Conservation (phyloP, 768 basidiomycete species). For the Royoungia palumana region DNA sequence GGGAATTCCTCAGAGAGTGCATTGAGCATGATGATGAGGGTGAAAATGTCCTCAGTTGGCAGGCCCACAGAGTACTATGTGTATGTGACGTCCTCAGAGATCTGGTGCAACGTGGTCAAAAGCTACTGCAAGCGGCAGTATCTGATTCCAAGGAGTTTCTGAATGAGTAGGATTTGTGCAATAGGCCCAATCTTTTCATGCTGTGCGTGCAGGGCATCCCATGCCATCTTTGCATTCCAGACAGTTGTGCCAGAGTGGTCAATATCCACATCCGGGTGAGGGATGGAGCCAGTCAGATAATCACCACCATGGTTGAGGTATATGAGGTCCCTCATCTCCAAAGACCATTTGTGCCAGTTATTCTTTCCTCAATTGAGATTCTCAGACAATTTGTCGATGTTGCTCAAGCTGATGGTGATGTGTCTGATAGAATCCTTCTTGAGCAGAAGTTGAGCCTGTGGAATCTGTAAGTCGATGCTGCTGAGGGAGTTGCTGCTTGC, state of each 20-base stretch:
- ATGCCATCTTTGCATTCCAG: conserved; percentile 10
- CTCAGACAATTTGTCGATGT: background rate
- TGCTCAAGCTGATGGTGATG: background rate
- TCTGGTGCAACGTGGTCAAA: background rate
- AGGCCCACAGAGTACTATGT: conserved; percentile 20
- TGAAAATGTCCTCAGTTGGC: conserved; percentile 10
- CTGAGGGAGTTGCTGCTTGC: too few species aligned
- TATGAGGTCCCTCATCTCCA: background rate
- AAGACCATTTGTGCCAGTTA: background rate
- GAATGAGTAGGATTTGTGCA: conserved; percentile 16
- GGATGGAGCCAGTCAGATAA: background rate
- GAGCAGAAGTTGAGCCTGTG: too few species aligned
- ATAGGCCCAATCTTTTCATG: conserved; percentile 19
- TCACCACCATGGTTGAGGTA: background rate
- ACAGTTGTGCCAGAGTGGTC: background rate
- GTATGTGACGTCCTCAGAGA: conserved; percentile 10
- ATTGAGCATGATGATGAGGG: conserved; percentile 11
- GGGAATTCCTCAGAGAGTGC: conserved; percentile 8
- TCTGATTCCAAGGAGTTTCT: conserved; percentile 10
- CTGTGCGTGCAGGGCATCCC: conserved; percentile 6
- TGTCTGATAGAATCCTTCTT: too few species aligned
- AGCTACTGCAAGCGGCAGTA: conserved; percentile 3
- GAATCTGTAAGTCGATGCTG: too few species aligned
- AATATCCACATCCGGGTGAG: background rate
- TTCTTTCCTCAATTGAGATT: background rate